A percentile compares a stretch with the other conserved stretches of the same genome.
These are phyloP conservation scores for Keqinozyma sinolaborantium DNA, from an alignment of 1,139 yeast species.

Conservation along the genomic window DNA sequence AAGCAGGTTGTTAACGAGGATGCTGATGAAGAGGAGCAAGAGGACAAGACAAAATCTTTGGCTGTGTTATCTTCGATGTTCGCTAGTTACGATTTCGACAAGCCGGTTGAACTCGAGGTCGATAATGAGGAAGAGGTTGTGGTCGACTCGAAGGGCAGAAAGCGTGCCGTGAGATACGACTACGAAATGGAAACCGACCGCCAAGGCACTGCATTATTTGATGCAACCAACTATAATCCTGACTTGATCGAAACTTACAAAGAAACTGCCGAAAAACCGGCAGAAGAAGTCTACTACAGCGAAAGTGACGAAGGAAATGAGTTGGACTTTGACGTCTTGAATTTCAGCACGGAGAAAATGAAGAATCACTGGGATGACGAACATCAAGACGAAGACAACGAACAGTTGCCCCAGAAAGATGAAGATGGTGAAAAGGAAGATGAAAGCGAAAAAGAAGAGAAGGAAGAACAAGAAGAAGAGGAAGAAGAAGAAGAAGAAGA, in stretches of 20 bases:
- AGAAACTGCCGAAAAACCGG: conserved; percentile 18
- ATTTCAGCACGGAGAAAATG: conserved; percentile 27
- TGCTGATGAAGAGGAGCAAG: conserved; percentile 23
- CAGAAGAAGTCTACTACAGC: conserved; percentile 34
- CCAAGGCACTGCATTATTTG: no score
- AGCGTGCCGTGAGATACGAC: conserved; percentile 30
- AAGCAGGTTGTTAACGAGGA: conserved; percentile 17
- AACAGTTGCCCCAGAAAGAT: conserved; percentile 2
- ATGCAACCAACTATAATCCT: conserved; percentile 13
- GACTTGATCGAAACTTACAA: conserved; percentile 21
- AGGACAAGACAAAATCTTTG: conserved; percentile 28
- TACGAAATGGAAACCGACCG: conserved; percentile 31
- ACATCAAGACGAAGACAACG: conserved; percentile 12
- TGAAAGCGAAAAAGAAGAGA: conserved; percentile 7
- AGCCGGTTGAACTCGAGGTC: conserved; percentile 53
- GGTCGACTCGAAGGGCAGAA: conserved; percentile 46
- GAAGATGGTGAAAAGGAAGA: conserved; percentile 3
- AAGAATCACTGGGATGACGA: conserved; percentile 23
- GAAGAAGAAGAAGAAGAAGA: conserved; percentile 3
- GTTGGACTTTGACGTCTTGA: conserved; percentile 26
- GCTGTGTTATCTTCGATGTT: conserved; percentile 52
- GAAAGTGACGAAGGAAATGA: conserved; percentile 42
- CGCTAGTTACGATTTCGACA: conserved; percentile 54
- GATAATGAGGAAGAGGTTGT: conserved; percentile 46
- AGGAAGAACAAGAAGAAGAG: conserved; percentile 15